phyloP scores from a whole-genome alignment of 192 early-diverging fungal species.

The Entomortierella beljakovae region DNA sequence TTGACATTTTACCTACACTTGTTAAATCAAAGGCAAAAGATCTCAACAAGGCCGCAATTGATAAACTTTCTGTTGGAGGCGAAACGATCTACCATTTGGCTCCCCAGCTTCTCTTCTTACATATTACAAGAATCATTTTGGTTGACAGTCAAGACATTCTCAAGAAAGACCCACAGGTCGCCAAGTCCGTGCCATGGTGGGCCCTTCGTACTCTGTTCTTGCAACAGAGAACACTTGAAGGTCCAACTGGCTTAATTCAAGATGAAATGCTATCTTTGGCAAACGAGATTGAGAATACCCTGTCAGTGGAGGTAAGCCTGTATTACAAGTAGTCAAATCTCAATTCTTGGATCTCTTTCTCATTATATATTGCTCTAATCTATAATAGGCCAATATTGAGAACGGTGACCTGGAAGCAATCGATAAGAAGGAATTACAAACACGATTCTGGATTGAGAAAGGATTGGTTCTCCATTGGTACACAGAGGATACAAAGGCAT shows the following conservation, averaged over 20 bases:
- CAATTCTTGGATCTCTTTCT: too few species aligned
- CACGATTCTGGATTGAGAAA: constrained; percentile 81
- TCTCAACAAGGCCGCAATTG: constrained; percentile 60
- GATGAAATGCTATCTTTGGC: constrained; percentile 53
- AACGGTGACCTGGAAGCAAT: constrained; percentile 34
- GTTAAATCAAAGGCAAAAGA: constrained; percentile 42
- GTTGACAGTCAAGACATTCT: constrained; percentile 57
- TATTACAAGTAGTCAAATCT: too few species aligned
- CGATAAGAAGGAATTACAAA: constrained; percentile 56
- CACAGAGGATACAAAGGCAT: constrained; percentile 74
- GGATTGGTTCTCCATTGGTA: constrained; percentile 86
- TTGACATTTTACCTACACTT: constrained; percentile 66
- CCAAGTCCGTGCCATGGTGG: constrained; percentile 78
- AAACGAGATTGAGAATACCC: constrained; percentile 24
- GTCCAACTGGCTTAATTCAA: constrained; percentile 70
- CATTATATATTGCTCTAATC: background rate
- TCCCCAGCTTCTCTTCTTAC: constrained; percentile 73
- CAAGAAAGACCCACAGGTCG: constrained; percentile 24
- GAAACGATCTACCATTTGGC: constrained; percentile 89
- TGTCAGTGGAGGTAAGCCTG: constrained; percentile 35
- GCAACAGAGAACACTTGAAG: constrained; percentile 78
- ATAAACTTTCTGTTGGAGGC: constrained; percentile 76
- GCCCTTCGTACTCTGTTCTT: constrained; percentile 74
- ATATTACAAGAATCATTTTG: constrained; percentile 74
- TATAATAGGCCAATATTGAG: constrained; percentile 31